Evolutionary conservation across 768 basidiomycete genomes (phyloP), one percentile per base, ranked within the genome.

Genomic region (Mycena kentingensis): DNA sequence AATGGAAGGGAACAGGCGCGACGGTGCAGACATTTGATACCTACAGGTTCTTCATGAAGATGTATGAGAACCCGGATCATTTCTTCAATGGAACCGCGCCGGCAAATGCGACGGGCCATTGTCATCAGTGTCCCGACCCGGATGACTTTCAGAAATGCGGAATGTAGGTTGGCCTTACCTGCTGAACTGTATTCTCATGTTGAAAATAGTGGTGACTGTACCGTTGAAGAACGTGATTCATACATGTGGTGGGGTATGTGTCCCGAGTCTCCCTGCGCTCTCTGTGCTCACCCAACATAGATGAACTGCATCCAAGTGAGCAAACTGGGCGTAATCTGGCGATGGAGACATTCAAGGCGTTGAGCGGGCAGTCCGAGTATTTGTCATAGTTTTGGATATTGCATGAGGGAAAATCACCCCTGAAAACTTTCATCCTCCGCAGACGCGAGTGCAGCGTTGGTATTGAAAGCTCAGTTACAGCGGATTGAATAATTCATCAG

Each of bases 51-150:
- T 65, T 65, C 29, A 44, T 51, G 38, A 57, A 61, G 26, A 61
- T 65, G 57, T 63, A 63, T 49, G 39, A 59, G 29, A 31, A 63
- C 6, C 61, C 63, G 4, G 18, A 43, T 13, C 18, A 50, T 8
- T 65, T 49, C 44, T 65, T 65, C 57, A 65, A 65, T 43, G 63
- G 63, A 34, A 58, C 50, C 18, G 56, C 60, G 13, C 61, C 63
- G 6, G 57, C 61, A 28, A 65, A 62, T 37, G 52, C 56, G 2
- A 60, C 61, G 19, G 57, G 61, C 3, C 57, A 60, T 39, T 64
- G 63, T 47, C 63, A 64, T 44, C 60, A 62, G 32, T 64, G 63
- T 49, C 60, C 60, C 7, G 58, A 61, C 41, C 45, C 57, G 5
- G 22, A 52, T 29, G 54, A 55, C 51, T 60, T 32, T 28, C 38